Base-by-base conservation (phyloP, 2,329 filamentous ascomycete species). In the Trematosphaeria pertusa region DNA sequence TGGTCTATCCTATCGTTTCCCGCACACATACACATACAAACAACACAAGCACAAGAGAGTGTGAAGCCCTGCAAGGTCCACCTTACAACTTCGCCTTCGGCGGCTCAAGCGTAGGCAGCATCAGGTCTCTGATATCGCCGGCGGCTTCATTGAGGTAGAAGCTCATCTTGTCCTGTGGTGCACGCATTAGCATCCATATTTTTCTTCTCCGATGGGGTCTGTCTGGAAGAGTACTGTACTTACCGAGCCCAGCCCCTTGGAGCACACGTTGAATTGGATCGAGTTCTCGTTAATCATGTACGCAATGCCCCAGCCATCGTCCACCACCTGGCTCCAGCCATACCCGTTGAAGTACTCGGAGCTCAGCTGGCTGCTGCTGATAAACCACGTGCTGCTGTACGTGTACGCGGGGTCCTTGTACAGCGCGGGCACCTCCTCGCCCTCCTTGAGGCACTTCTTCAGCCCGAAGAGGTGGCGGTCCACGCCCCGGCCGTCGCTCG, bases 261-360 rank as follows among this genome's bases (percentile, higher is more conserved):
- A 94, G 57, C 96, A 92, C 59, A 99, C 86, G 77, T 99, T 99
- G 80, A 99, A 97, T 83, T 97, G 94, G 56, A 99, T 82, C 73
- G 91, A 96, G 75, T 97, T 96, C 81, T 97, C 93, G 71, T 99
- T 99, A 73, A 99, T 97, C 94, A 99, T 99, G 73, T 99, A 99
- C 30, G 94, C 94, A 69, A 99, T 96, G 32, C 94, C 94, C 75
- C 94, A 99, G 21, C 94, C 94, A 50, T 88, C 89, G 67, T 97
- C 92, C 44, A 97, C 88, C 41, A 99, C 94, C 78, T 99, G 93
- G 69, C 89, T 94, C 94, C 94, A 99, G 35, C 94, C 94, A 74
- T 99, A 99, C 18, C 95, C 94, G 72, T 99, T 99, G 77, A 97
- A 99, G 80, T 89, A 97, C 78, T 99, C 95, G 24, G 87, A 92